Percentiles rank a stretch among this genome's conserved stretches.
Evolutionary conservation across 306 rosid genomes (phyloP).

Genomic region (Cyclanthera cordifolia): DNA sequence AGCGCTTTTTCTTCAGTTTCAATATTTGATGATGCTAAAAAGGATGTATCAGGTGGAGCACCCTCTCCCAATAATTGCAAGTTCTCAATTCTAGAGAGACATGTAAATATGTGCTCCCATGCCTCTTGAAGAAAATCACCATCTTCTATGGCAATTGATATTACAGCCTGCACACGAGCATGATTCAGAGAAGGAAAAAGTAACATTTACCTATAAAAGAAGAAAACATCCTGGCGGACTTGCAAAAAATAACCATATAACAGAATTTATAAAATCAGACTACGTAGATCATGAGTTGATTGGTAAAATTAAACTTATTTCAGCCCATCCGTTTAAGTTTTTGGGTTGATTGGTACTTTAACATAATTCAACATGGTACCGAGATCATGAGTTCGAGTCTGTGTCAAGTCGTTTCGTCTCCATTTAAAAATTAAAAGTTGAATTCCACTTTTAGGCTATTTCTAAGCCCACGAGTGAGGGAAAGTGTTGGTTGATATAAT

Average conservation of each 20-base stretch:
- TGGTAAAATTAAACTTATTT: too few relatives aligned
- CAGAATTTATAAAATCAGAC: background rate
- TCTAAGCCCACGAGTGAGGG: too few relatives aligned
- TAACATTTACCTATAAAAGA: background rate
- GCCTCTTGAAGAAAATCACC: conserved; percentile 91
- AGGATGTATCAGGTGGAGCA: conserved; percentile 85
- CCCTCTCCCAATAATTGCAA: conserved; percentile 96
- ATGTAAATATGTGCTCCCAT: conserved; percentile 95
- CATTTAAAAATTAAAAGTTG: too few relatives aligned
- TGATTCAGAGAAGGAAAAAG: conserved; percentile 14
- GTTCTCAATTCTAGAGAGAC: conserved; percentile 96
- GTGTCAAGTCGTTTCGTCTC: too few relatives aligned
- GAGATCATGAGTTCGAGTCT: too few relatives aligned
- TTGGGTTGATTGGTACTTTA: too few relatives aligned
- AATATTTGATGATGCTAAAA: conserved; percentile 49
- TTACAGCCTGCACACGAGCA: conserved; percentile 55
- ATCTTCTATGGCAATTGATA: conserved; percentile 88
- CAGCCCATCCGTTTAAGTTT: too few relatives aligned
- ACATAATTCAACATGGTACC: too few relatives aligned
- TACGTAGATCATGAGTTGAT: too few relatives aligned
- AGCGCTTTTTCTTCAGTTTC: conserved; percentile 63
- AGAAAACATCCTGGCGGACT: background rate
- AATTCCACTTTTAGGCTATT: too few relatives aligned
- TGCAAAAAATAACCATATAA: background rate
- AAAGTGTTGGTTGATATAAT: too few relatives aligned